Evolutionary conservation across 495 filamentous ascomycete genomes (phyloP).

Genomic region (Mycothermus thermophilus): DNA sequence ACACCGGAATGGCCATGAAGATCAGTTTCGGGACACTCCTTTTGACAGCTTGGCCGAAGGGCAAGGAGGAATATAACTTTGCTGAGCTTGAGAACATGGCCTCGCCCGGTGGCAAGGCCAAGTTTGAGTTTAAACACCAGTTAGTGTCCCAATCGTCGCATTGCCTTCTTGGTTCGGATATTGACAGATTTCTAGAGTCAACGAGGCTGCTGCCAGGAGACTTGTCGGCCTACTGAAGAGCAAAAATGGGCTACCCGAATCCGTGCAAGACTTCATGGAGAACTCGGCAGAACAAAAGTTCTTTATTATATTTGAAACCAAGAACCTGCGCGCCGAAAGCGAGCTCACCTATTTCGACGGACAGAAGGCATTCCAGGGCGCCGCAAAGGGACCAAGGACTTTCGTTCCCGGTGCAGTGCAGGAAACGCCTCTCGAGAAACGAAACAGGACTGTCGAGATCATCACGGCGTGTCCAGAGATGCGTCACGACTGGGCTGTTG

Average conservation of each 20-base stretch:
- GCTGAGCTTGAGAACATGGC: constrained; percentile 39
- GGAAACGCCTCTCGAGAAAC: constrained; percentile 6
- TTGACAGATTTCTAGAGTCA: constrained; percentile 1
- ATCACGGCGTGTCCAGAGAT: constrained; percentile 26
- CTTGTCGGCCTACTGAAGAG: background rate
- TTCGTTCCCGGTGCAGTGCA: constrained; percentile 6
- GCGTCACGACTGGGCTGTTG: constrained; percentile 15
- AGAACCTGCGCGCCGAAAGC: constrained; percentile 11
- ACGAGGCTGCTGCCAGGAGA: background rate
- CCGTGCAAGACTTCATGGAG: background rate
- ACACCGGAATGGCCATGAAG: constrained; percentile 30
- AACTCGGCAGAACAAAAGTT: background rate
- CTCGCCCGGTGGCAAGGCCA: constrained; percentile 17
- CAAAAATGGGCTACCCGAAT: background rate
- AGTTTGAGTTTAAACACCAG: constrained; percentile 24
- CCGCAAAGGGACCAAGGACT: background rate
- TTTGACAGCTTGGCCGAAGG: constrained; percentile 32
- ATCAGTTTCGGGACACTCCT: constrained; percentile 43
- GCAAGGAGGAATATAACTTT: constrained; percentile 25
- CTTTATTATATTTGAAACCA: constrained; percentile 9
- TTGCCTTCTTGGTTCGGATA: background rate
- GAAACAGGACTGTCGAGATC: constrained; percentile 15
- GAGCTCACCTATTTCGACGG: background rate
- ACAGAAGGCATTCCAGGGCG: background rate
- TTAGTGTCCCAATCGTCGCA: background rate